phyloP scores from a whole-genome alignment of 768 basidiomycete genomes.

The Tricholoma saponaceum region DNA sequence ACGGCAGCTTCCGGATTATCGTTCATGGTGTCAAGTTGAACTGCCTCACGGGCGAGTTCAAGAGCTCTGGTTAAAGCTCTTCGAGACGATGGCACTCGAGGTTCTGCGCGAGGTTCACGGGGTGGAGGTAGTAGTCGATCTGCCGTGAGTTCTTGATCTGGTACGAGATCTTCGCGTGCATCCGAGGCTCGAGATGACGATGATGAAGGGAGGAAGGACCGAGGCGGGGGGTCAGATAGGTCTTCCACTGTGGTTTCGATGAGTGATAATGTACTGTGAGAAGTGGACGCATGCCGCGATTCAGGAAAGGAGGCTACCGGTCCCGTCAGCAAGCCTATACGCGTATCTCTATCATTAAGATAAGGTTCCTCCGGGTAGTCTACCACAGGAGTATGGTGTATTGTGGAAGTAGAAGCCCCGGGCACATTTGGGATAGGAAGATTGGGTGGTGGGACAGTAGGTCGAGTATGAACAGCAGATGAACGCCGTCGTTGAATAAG shows the following conservation, averaged over 20 bases:
- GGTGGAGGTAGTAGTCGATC: slow-evolving; percentile 43
- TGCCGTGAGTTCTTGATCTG: slow-evolving; percentile 39
- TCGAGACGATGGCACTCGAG: slow-evolving; percentile 70
- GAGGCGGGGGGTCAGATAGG: slow-evolving; percentile 56
- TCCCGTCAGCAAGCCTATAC: slow-evolving; percentile 33
- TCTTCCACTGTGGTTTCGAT: slow-evolving; percentile 39
- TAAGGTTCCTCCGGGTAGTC: slow-evolving; percentile 17
- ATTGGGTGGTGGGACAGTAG: slow-evolving; percentile 67
- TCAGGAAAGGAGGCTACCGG: slow-evolving; percentile 60
- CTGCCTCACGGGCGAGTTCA: slow-evolving; percentile 86
- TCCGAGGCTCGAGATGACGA: slow-evolving; percentile 29
- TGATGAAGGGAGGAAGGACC: slow-evolving; percentile 42
- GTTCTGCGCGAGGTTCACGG: slow-evolving; percentile 42
- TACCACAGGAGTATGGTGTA: slow-evolving; percentile 17
- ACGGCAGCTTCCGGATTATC: slow-evolving; percentile 88
- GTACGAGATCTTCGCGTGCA: slow-evolving; percentile 33
- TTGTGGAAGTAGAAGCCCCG: slow-evolving; percentile 16
- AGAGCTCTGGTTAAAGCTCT: slow-evolving; percentile 82
- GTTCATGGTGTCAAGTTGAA: slow-evolving; percentile 81
- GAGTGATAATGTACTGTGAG: slow-evolving; percentile 15
- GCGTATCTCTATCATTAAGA: slow-evolving; percentile 21
- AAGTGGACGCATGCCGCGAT: slow-evolving; percentile 34
- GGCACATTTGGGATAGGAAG: slow-evolving; percentile 74
- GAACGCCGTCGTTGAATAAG: slow-evolving; percentile 63
- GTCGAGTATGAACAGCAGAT: slow-evolving; percentile 57